phyloP scores from a whole-genome alignment of 306 rosid species.

The Pterocarpus macrocarpus region DNA sequence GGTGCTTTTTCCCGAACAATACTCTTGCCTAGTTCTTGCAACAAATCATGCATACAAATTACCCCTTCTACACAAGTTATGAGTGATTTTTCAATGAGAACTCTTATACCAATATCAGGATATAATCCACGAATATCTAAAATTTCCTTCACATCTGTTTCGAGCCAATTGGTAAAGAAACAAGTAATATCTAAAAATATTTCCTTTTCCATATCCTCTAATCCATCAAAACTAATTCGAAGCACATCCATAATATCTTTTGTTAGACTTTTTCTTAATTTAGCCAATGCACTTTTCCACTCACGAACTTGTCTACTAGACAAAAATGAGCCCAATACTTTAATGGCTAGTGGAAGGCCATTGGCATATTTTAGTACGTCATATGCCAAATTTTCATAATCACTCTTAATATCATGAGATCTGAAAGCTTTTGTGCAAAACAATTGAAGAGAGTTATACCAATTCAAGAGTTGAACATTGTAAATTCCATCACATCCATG shows the following conservation, averaged over 20 bases:
- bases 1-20: slow-evolving; percentile 40
- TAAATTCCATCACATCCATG: neutral
- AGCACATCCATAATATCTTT: slow-evolving; percentile 19
- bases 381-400: no score
- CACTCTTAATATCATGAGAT: no score
- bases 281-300: no score
- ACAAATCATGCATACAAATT: neutral
- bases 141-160: neutral
- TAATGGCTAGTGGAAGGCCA: slow-evolving; percentile 40
- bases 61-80: fast-evolving
- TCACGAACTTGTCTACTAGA: no score
- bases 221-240: slow-evolving; percentile 13
- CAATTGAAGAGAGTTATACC: neutral
- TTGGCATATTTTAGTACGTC: neutral
- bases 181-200: slow-evolving; percentile 31
- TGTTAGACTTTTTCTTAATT: neutral
- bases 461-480: neutral
- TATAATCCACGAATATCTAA: neutral
- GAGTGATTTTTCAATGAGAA: slow-evolving; percentile 39
- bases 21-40: slow-evolving; percentile 30
- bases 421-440: neutral
- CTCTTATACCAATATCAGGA: slow-evolving; percentile 28
- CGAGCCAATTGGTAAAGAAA: fast-evolving
- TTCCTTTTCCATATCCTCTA: neutral
- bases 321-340: slow-evolving; percentile 2